These are phyloP conservation scores for Jaltomata sinuosa DNA, from an alignment of 257 asterid species.

Conservation along the genomic window DNA sequence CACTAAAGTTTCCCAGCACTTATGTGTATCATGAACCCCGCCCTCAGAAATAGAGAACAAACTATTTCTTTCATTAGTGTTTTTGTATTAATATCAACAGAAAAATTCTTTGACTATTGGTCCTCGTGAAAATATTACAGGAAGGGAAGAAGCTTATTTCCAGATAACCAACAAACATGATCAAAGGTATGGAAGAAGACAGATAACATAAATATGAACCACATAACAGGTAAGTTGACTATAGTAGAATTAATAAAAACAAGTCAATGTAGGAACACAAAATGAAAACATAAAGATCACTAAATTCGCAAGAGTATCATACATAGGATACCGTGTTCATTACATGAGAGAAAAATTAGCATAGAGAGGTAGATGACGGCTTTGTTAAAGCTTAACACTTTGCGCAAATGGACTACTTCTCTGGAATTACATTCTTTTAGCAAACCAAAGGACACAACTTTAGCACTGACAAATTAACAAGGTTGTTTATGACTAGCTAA, in stretches of 20 bases:
- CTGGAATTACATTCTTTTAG: background rate
- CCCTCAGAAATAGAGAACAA: background rate
- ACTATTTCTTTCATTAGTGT: background rate
- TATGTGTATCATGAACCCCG: background rate
- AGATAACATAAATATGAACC: background rate
- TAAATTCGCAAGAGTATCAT: background rate
- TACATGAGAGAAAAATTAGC: background rate
- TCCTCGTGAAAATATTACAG: background rate
- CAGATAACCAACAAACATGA: background rate
- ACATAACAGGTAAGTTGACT: background rate
- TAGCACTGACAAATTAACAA: background rate
- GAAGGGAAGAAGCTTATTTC: background rate
- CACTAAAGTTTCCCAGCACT: background rate
- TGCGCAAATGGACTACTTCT: background rate
- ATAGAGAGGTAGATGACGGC: background rate
- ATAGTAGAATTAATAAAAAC: background rate
- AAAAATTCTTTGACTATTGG: background rate
- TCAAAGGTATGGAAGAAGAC: background rate
- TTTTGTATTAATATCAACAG: background rate
- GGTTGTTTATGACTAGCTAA: background rate
- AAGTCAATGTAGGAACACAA: background rate
- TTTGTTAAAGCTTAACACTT: background rate
- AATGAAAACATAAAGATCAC: background rate
- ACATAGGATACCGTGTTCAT: background rate
- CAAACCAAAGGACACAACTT: background rate